Conservation (phyloP, 2,329 filamentous ascomycete species). For the Aspergillus sp. region DNA sequence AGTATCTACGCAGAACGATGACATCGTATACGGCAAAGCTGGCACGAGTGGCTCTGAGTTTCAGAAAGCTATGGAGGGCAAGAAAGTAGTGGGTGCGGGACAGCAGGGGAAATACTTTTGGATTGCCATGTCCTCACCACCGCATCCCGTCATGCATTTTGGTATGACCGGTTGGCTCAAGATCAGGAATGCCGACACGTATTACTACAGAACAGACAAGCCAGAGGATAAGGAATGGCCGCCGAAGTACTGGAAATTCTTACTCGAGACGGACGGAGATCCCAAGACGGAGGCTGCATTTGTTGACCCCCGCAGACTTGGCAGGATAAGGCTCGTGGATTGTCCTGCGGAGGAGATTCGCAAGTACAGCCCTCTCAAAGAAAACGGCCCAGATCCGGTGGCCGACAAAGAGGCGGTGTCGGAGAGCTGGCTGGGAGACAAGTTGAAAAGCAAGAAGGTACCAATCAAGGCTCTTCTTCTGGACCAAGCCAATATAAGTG, state of each 20-base stretch:
- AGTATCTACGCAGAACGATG: constrained; percentile 73
- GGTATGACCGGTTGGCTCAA: constrained; percentile 83
- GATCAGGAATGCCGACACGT: constrained; percentile 73
- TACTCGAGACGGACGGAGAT: constrained; percentile 64
- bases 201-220: constrained; percentile 71
- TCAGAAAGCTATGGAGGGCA: constrained; percentile 69
- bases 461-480: constrained; percentile 86
- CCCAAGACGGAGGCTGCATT: constrained; percentile 72
- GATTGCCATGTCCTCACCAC: constrained; percentile 72
- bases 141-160: constrained; percentile 87
- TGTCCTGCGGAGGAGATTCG: constrained; percentile 75
- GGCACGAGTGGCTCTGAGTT: constrained; percentile 77
- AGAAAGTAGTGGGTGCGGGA: constrained; percentile 68
- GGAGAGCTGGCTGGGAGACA: constrained; percentile 68
- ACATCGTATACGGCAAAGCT: constrained; percentile 85
- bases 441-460: constrained; percentile 73
- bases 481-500: constrained; percentile 84
- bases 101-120: constrained; percentile 98
- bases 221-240: constrained; percentile 71
- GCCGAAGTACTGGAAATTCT: constrained; percentile 85
- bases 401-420: constrained; percentile 77
- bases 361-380: constrained; percentile 72
- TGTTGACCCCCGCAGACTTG: constrained; percentile 77
- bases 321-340: constrained; percentile 76
- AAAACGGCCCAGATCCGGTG: constrained; percentile 93